phyloP scores from a whole-genome alignment of 305 asterid genomes.

The Fraxinus dipetala region DNA sequence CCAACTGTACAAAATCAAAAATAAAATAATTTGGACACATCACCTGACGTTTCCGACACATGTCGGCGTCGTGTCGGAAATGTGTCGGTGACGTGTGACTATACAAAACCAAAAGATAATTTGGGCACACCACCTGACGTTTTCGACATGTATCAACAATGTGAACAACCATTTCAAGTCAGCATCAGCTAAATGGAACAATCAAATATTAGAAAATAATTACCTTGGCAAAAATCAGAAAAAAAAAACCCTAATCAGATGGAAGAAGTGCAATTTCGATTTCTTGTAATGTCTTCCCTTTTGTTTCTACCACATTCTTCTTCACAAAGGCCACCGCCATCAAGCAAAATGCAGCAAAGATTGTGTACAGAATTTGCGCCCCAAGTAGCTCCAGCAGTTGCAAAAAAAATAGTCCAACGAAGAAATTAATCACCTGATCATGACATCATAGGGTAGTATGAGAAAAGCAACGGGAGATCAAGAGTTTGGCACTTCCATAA shows the following conservation, averaged over 20 bases:
- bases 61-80: not conserved
- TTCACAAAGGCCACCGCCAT: constrained; percentile 50
- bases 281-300: constrained; percentile 85
- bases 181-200: not conserved
- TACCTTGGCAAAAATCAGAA: constrained; percentile 22
- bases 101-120: not conserved
- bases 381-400: constrained; percentile 71
- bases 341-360: constrained; percentile 59
- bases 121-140: not conserved
- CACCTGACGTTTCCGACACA: not conserved
- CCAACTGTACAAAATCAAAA: not conserved
- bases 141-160: not conserved
- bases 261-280: constrained; percentile 71
- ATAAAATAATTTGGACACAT: not conserved
- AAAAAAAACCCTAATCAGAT: constrained; percentile 31
- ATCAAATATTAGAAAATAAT: not conserved
- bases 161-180: not conserved
- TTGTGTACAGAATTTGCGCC: constrained; percentile 59
- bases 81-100: not conserved
- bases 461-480: not conserved
- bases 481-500: not conserved
- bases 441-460: not conserved
- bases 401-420: constrained; percentile 75
- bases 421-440: constrained; percentile 69
- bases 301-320: constrained; percentile 72